Conservation (phyloP, 108 stramenopile species). For the Pseudonitzschia delicatissima region DNA sequence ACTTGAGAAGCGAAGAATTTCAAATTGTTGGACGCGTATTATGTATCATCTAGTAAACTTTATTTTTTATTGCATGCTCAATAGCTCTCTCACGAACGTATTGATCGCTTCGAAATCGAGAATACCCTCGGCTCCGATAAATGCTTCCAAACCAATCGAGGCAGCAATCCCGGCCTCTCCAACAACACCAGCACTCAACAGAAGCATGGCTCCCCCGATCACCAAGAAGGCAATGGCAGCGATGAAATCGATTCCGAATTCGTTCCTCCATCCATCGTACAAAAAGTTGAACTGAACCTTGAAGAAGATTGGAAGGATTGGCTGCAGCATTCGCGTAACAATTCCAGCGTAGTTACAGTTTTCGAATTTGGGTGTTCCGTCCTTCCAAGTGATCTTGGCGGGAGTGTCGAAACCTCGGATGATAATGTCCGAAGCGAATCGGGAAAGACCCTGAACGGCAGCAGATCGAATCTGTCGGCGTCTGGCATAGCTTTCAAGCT, state of each 20-base stretch:
- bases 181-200: conserved; percentile 21
- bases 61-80: conserved; percentile 1
- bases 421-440: conserved; percentile 75
- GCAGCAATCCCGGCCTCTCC: conserved; percentile 40
- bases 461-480: conserved; percentile 65
- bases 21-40: neutral
- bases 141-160: conserved; percentile 34
- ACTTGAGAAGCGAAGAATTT: too few relatives aligned
- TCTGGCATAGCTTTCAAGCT: conserved; percentile 39
- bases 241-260: conserved; percentile 29
- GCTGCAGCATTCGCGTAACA: conserved; percentile 73
- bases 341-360: conserved; percentile 76
- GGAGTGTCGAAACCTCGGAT: conserved; percentile 77
- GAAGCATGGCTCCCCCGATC: conserved; percentile 42
- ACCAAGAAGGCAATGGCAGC: conserved; percentile 23
- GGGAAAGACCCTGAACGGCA: conserved; percentile 64
- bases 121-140: conserved; percentile 40
- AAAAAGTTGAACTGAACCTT: conserved; percentile 79
- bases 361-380: conserved; percentile 47
- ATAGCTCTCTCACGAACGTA: conserved; percentile 22
- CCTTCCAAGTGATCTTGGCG: conserved; percentile 47
- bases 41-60: neutral
- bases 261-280: conserved; percentile 67
- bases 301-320: conserved; percentile 77
- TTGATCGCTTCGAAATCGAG: conserved; percentile 38